These are phyloP conservation scores for Juglanconis oblonga DNA, from an alignment of 2,329 filamentous ascomycete genomes.

Conservation along the genomic window DNA sequence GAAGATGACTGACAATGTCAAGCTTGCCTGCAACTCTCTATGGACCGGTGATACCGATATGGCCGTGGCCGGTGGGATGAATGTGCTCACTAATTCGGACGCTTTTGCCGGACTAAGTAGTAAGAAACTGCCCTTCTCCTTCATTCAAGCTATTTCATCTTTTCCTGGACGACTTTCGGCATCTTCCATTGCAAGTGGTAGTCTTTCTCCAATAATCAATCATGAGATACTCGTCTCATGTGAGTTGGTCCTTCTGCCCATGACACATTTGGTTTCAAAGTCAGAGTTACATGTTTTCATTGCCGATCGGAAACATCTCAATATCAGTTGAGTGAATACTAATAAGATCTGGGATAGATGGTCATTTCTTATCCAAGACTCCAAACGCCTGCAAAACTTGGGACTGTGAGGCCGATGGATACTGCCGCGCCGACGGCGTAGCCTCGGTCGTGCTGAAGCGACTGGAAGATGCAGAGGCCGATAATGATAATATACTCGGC, in stretches of 20 bases:
- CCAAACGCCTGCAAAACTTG: slow-evolving; percentile 32
- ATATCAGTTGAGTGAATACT: too few species aligned
- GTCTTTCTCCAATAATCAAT: too few species aligned
- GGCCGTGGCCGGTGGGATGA: slow-evolving; percentile 59
- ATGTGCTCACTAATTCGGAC: slow-evolving; percentile 62
- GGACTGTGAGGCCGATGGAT: slow-evolving; percentile 35
- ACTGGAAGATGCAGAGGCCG: slow-evolving; percentile 41
- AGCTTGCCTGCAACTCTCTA: slow-evolving; percentile 51
- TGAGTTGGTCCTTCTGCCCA: too few species aligned
- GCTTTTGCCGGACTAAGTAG: slow-evolving; percentile 57
- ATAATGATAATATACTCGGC: slow-evolving; percentile 49
- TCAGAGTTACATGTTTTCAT: too few species aligned
- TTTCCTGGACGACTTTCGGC: too few species aligned
- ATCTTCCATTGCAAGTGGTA: too few species aligned
- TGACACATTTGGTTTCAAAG: too few species aligned
- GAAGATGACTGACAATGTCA: background rate
- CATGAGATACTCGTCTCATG: too few species aligned
- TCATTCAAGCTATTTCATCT: too few species aligned
- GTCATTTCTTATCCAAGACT: slow-evolving; percentile 56
- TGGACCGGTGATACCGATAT: slow-evolving; percentile 63
- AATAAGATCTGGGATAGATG: slow-evolving; percentile 27
- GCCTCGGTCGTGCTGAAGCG: slow-evolving; percentile 44
- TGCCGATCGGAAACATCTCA: too few species aligned
- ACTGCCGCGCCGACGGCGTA: slow-evolving; percentile 45
- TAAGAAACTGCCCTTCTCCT: too few species aligned